Base-by-base conservation (phyloP, 2,329 filamentous ascomycete species). In the Emmonsia crescens region DNA sequence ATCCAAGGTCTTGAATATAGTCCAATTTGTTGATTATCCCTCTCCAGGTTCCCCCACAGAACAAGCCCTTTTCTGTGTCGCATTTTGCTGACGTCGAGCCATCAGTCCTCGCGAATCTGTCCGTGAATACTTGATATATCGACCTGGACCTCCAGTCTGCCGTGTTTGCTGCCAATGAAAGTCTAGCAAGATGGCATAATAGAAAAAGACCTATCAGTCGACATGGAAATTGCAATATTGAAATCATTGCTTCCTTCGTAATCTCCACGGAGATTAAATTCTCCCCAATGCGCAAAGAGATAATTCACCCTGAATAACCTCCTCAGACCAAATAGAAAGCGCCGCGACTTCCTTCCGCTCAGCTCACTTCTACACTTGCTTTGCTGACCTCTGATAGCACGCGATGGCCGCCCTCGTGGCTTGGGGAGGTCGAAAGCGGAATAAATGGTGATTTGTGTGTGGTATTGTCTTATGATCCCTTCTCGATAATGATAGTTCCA, bases 31-130 rank as follows among this genome's bases (percentile, higher is more conserved):
- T 72, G 61, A 78, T 77, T 3, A 79, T 76, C 8, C 79, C 79
- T 64, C 74, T 72, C 75, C 78, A 82, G 27, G 79, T 80, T 10
- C 80, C 80, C 55, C 80, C 80, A 63, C 81, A 83, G 64, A 81
- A 80, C 5, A 73, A 48, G 6, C 71, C 68, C 36, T 65, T 67
- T 4, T 65, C 67, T 1, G 70, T 63, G 54, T 73, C 70, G 64
- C 74, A 76, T 31, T 68, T 55, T 29, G 68, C 62, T 19, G 68
- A 69, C 5, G 68, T 73, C 1, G 72, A 74, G 12, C 72, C 70
- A 66, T 78, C 76, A 14, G 75, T 73, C 19, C 73, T 73, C 29
- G 77, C 75, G 62, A 78, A 79, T 12, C 78, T 71, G 64, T 80
- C 78, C 5, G 78, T 80, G 65, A 80, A 69, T 38, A 78, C 72